phyloP scores from a whole-genome alignment of 805 yeast species.

The Myxozyma geophila region DNA sequence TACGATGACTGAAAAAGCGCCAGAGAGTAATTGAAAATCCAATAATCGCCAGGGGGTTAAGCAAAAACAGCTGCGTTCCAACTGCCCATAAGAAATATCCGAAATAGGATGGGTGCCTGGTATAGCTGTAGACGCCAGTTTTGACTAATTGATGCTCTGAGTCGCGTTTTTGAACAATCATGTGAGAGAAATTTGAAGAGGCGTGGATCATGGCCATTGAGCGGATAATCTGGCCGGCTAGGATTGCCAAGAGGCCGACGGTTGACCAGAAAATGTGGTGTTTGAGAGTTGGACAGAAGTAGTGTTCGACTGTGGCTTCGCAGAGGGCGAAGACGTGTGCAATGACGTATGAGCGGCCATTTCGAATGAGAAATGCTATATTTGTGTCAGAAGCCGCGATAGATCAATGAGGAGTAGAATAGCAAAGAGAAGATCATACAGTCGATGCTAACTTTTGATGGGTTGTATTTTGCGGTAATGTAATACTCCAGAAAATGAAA shows the following conservation, averaged over 20 bases:
- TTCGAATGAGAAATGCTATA: conserved; percentile 61
- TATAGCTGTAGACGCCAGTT: conserved; percentile 62
- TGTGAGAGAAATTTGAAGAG: conserved; percentile 82
- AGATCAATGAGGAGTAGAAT: neutral
- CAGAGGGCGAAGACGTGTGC: conserved; percentile 62
- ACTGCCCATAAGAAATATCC: conserved; percentile 95
- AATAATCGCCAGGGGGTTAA: conserved; percentile 64
- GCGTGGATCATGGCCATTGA: conserved; percentile 87
- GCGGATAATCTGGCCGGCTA: conserved; percentile 70
- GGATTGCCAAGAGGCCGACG: conserved; percentile 55
- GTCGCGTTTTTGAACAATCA: conserved; percentile 60
- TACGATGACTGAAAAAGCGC: conserved; percentile 70
- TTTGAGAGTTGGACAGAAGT: conserved; percentile 50
- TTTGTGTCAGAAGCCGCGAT: neutral
- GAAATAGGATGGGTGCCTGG: conserved; percentile 86
- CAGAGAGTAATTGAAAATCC: conserved; percentile 64
- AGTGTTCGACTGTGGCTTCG: conserved; percentile 55
- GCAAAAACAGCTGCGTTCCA: conserved; percentile 74
- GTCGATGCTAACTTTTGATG: conserved; percentile 65
- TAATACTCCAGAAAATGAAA: conserved; percentile 86
- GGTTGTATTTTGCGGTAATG: conserved; percentile 76
- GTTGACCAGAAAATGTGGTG: conserved; percentile 31
- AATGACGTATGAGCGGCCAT: conserved; percentile 60
- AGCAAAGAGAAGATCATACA: conserved; percentile 43
- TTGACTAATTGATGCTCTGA: conserved; percentile 71